phyloP scores from a whole-genome alignment of 495 filamentous ascomycete species.

The Penicillium tannophilum region DNA sequence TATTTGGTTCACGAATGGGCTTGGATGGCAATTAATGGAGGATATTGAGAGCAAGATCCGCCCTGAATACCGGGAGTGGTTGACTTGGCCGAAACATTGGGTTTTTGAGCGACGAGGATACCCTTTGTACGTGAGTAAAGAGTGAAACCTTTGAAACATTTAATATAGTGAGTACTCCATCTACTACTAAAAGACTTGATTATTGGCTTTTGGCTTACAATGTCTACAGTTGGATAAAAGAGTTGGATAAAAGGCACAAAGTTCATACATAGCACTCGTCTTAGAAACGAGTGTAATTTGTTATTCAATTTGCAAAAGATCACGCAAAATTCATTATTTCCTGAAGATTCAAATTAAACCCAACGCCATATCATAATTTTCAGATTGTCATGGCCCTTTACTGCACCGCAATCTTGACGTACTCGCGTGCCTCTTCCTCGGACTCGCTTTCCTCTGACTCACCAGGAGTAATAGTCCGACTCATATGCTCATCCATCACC shows the following conservation, averaged over 20 bases:
- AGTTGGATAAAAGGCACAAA: background rate
- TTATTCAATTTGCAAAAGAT: constrained; percentile 9
- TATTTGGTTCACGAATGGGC: constrained; percentile 44
- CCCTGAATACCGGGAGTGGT: constrained; percentile 23
- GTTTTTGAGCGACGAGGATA: constrained; percentile 16
- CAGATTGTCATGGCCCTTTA: constrained; percentile 6
- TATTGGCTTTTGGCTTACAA: too few relatives aligned
- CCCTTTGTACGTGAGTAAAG: background rate
- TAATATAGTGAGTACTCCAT: too few relatives aligned
- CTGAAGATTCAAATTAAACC: background rate
- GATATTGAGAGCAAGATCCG: constrained; percentile 26
- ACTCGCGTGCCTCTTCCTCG: constrained; percentile 31
- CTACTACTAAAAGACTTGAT: too few relatives aligned
- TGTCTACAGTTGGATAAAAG: too few relatives aligned
- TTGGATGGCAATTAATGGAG: constrained; percentile 25
- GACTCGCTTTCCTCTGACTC: constrained; percentile 27
- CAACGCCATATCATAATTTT: background rate
- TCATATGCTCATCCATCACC: constrained; percentile 20
- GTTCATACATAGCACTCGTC: constrained; percentile 6
- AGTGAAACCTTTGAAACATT: background rate
- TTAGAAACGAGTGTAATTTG: constrained; percentile 7
- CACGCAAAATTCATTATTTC: too few relatives aligned
- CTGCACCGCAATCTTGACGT: constrained; percentile 35
- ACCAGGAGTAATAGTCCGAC: constrained; percentile 23
- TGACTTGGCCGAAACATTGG: constrained; percentile 27